These are phyloP conservation scores for Teratosphaeria viscida DNA, from an alignment of 2,329 filamentous ascomycete species.

Conservation along the genomic window DNA sequence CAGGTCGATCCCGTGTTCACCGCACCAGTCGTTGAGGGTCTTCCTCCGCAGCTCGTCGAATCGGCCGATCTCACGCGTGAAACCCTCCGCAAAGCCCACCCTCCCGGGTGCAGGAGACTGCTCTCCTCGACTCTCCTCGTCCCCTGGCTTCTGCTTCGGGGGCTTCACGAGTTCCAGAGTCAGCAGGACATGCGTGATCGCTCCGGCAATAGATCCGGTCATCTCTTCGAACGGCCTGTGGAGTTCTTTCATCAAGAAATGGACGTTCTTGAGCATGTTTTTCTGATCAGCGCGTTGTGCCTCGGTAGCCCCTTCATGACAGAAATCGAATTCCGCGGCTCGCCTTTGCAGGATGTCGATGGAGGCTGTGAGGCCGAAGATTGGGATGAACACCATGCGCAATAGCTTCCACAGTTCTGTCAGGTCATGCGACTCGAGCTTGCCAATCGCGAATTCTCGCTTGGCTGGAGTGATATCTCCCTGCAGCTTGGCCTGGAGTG, in stretches of 20 bases:
- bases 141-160: conserved; percentile 18
- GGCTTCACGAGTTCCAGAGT: conserved; percentile 42
- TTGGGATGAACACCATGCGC: conserved; percentile 53
- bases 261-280: conserved; percentile 35
- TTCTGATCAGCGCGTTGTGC: conserved; percentile 7
- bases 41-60: conserved; percentile 49
- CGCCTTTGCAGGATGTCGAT: conserved; percentile 61
- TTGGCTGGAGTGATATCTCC: conserved; percentile 62
- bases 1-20: conserved; percentile 37
- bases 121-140: conserved; percentile 28
- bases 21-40: conserved; percentile 42
- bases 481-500: conserved; percentile 55
- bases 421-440: conserved; percentile 54
- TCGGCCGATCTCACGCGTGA: conserved; percentile 43
- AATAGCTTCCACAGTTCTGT: conserved; percentile 49
- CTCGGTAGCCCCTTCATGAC: conserved; percentile 3
- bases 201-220: conserved; percentile 53
- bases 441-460: conserved; percentile 60
- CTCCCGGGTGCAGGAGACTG: conserved; percentile 46
- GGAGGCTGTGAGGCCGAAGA: conserved; percentile 56
- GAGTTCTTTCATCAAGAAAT: conserved; percentile 58
- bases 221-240: conserved; percentile 57
- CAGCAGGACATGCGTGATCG: conserved; percentile 51
- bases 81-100: conserved; percentile 43
- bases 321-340: conserved; percentile 36